phyloP scores from a whole-genome alignment of 2,329 filamentous ascomycete genomes.

The Colletotrichum sp. region DNA sequence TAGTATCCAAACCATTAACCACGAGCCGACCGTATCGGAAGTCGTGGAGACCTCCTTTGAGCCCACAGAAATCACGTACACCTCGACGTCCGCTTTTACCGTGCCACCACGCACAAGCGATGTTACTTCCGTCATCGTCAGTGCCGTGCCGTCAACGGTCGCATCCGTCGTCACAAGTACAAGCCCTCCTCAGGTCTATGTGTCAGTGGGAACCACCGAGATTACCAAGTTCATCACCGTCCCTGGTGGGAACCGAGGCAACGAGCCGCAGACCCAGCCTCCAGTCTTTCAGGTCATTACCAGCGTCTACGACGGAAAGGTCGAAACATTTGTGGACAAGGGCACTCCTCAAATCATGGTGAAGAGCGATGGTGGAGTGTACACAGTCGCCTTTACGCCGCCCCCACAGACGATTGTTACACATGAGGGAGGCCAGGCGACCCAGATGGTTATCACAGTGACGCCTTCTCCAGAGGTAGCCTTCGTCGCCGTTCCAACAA shows the following conservation, averaged over 20 bases:
- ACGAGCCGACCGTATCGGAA: not conserved
- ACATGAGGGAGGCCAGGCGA: not conserved
- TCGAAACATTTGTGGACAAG: slow-evolving; percentile 19
- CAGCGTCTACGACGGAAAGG: slow-evolving; percentile 23
- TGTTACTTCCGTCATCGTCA: not conserved
- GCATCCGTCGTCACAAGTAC: not conserved
- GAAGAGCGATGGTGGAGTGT: slow-evolving; percentile 4
- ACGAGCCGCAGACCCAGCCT: not conserved
- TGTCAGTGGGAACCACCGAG: slow-evolving; percentile 23
- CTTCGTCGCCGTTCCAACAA: not conserved
- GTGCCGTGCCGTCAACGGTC: not conserved
- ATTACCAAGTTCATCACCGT: slow-evolving; percentile 24
- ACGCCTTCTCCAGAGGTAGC: slow-evolving; percentile 4
- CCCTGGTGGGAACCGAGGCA: not conserved
- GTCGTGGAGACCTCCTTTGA: not conserved
- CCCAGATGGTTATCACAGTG: slow-evolving; percentile 9
- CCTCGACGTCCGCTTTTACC: not conserved
- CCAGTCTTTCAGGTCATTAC: slow-evolving; percentile 26
- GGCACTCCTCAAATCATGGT: slow-evolving; percentile 12
- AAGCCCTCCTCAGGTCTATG: not conserved
- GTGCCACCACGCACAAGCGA: not conserved
- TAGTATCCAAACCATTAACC: not conserved
- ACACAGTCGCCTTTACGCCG: slow-evolving; percentile 4
- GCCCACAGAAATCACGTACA: not conserved
- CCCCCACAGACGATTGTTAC: not conserved